Percentiles rank a stretch among this genome's conserved stretches.
These are phyloP conservation scores for Trichoderma oligosporum DNA, from an alignment of 2,329 filamentous ascomycete genomes.

Conservation along the genomic window DNA sequence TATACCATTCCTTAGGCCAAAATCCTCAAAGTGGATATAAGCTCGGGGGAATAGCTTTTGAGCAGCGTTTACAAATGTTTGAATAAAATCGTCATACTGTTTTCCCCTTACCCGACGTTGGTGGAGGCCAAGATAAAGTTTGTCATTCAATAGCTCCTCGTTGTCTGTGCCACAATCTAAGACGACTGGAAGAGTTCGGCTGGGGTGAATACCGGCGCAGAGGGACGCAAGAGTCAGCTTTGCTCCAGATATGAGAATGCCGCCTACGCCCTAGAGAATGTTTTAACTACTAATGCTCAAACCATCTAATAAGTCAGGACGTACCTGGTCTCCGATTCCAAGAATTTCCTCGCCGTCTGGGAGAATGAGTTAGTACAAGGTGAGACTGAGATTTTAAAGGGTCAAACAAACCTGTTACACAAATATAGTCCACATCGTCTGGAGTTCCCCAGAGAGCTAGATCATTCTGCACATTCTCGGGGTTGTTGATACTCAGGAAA, in stretches of 20 bases:
- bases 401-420: slow-evolving; percentile 64
- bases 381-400: neutral
- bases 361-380: neutral
- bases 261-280: slow-evolving; percentile 61
- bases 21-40: slow-evolving; percentile 88
- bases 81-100: slow-evolving; percentile 72
- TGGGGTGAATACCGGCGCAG: slow-evolving; percentile 82
- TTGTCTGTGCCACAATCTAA: slow-evolving; percentile 87
- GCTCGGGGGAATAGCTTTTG: slow-evolving; percentile 70
- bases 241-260: slow-evolving; percentile 77
- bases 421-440: slow-evolving; percentile 83
- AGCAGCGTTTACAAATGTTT: slow-evolving; percentile 66
- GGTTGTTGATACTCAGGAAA: slow-evolving; percentile 70
- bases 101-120: slow-evolving; percentile 64
- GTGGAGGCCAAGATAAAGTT: slow-evolving; percentile 73
- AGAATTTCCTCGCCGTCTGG: slow-evolving; percentile 67
- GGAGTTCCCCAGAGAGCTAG: slow-evolving; percentile 64
- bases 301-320: neutral
- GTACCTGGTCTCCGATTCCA: slow-evolving; percentile 74
- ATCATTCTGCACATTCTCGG: slow-evolving; percentile 61
- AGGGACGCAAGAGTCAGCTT: slow-evolving; percentile 80
- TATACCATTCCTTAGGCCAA: slow-evolving; percentile 67
- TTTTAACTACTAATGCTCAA: neutral
- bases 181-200: slow-evolving; percentile 73
- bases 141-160: slow-evolving; percentile 66